Evolutionary conservation across 83 land plant species (phyloP).

Genomic region (Larix sibirica): DNA sequence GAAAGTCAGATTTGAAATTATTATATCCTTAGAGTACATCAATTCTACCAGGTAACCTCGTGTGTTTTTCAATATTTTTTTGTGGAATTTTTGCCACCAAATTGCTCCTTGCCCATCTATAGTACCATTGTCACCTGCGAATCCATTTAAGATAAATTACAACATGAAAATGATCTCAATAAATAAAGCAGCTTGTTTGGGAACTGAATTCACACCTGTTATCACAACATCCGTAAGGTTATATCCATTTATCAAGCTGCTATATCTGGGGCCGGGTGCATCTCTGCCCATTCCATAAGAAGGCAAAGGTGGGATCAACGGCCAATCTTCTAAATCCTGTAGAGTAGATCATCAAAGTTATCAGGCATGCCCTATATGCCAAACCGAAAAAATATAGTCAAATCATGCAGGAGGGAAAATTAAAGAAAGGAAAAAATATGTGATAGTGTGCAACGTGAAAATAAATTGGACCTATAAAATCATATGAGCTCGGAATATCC

Average conservation of each 20-base stretch:
- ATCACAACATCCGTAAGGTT: constrained; percentile 47
- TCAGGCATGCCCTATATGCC: too few relatives aligned
- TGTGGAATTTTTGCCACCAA: constrained; percentile 74
- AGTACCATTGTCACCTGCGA: constrained; percentile 81
- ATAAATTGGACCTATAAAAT: too few relatives aligned
- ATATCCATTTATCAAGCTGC: constrained; percentile 40
- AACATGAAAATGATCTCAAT: background rate
- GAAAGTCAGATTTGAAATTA: constrained; percentile 74
- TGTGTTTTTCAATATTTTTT: constrained; percentile 58
- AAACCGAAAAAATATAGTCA: too few relatives aligned
- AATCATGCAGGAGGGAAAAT: too few relatives aligned
- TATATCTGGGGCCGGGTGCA: constrained; percentile 43
- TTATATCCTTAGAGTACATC: constrained; percentile 56
- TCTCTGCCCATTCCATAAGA: constrained; percentile 54
- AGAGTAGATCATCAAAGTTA: too few relatives aligned
- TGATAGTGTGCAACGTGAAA: too few relatives aligned
- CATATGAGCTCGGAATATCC: too few relatives aligned
- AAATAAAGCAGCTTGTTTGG: background rate
- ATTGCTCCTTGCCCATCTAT: constrained; percentile 82
- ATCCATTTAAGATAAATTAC: background rate
- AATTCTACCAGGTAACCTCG: constrained; percentile 76
- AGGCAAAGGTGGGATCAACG: constrained; percentile 39
- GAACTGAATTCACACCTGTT: constrained; percentile 30
- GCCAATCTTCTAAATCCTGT: constrained; percentile 43
- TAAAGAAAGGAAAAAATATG: too few relatives aligned